These are phyloP conservation scores for Lentinus tigrinus DNA, from an alignment of 768 basidiomycete genomes.

Conservation along the genomic window DNA sequence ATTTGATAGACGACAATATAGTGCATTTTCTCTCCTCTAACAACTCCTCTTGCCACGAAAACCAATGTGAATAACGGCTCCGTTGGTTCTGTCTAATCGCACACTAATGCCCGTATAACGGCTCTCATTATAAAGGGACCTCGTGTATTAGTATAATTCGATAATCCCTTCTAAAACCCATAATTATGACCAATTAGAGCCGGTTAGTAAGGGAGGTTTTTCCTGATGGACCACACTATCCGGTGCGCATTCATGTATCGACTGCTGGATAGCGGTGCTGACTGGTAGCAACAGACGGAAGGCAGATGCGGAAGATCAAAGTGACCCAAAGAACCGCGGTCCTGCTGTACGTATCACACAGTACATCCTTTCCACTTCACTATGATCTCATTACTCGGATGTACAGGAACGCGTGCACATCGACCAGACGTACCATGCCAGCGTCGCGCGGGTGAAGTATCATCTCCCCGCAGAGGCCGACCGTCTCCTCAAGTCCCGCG, in stretches of 20 bases:
- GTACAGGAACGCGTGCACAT: conserved; percentile 39
- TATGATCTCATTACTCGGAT: conserved; percentile 3
- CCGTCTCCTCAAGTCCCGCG: conserved; percentile 38
- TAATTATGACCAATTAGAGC: too few relatives aligned
- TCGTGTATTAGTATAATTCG: too few relatives aligned
- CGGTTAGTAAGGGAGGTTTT: too few relatives aligned
- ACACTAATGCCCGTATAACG: too few relatives aligned
- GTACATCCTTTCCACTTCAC: neutral
- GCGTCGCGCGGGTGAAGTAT: conserved; percentile 32
- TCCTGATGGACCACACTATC: conserved; percentile 42
- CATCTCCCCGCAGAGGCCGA: conserved; percentile 42
- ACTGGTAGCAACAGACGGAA: conserved; percentile 2
- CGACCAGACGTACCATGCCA: conserved; percentile 40
- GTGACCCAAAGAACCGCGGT: conserved; percentile 7
- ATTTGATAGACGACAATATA: too few relatives aligned
- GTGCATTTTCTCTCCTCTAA: too few relatives aligned
- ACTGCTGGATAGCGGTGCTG: neutral
- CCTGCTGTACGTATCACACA: conserved; percentile 29
- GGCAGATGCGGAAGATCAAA: conserved; percentile 8
- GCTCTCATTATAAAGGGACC: too few relatives aligned
- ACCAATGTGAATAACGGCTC: too few relatives aligned
- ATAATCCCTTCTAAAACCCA: too few relatives aligned
- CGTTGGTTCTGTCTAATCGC: too few relatives aligned
- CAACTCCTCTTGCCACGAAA: too few relatives aligned
- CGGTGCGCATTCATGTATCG: conserved; percentile 22